Percentiles rank a stretch among this genome's conserved stretches.
Evolutionary conservation across 2,329 filamentous ascomycete species (phyloP).

Genomic region (Aureobasidium sp.): DNA sequence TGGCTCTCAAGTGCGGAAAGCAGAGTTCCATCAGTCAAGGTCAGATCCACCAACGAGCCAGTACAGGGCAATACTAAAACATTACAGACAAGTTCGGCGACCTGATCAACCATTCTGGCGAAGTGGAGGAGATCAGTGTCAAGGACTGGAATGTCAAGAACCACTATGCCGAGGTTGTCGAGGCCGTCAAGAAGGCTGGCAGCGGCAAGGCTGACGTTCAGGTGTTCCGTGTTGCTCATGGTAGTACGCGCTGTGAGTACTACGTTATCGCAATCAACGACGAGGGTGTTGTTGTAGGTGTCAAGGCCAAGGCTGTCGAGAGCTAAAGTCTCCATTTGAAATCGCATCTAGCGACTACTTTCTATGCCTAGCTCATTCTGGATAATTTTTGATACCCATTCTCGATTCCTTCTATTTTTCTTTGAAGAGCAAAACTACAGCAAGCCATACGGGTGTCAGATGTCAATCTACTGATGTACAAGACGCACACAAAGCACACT

Average conservation of each 20-base stretch:
- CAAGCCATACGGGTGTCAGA: too few species aligned
- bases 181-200: slow-evolving; percentile 61
- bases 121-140: slow-evolving; percentile 60
- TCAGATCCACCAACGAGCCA: slow-evolving; percentile 23
- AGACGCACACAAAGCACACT: slow-evolving; percentile 45
- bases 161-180: slow-evolving; percentile 61
- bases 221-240: slow-evolving; percentile 64
- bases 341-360: neutral
- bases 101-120: slow-evolving; percentile 54
- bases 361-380: neutral
- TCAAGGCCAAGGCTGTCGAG: slow-evolving; percentile 73
- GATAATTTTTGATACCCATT: neutral
- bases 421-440: too few species aligned
- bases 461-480: neutral
- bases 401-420: neutral
- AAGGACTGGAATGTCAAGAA: slow-evolving; percentile 67
- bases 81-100: slow-evolving; percentile 59
- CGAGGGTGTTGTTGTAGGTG: slow-evolving; percentile 60
- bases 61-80: neutral
- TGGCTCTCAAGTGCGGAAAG: slow-evolving; percentile 53
- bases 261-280: slow-evolving; percentile 64
- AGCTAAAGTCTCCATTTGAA: neutral
- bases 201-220: slow-evolving; percentile 55
- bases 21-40: slow-evolving; percentile 43
- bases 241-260: slow-evolving; percentile 64